phyloP scores from a whole-genome alignment of 805 yeast genomes.

The Metschnikowia gelsemii region DNA sequence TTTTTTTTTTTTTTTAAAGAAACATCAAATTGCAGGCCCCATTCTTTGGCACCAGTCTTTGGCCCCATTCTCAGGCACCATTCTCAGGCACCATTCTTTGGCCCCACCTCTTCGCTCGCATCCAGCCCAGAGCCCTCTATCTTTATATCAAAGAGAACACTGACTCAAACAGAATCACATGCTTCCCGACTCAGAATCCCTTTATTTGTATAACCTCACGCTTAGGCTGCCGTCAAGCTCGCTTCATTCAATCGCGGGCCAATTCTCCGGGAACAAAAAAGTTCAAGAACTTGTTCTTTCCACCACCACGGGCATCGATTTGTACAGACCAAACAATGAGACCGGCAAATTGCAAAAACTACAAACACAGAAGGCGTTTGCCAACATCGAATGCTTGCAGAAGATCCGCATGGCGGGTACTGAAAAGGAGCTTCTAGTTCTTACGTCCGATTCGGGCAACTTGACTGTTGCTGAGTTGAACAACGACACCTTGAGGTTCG shows the following conservation, averaged over 20 bases:
- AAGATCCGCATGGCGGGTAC: slow-evolving; percentile 55
- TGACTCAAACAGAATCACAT: slow-evolving; percentile 1
- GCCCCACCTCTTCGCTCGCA: slow-evolving; percentile 1
- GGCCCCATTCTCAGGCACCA: too few relatives aligned
- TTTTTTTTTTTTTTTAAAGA: too few relatives aligned
- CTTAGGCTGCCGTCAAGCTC: slow-evolving; percentile 59
- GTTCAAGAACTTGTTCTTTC: slow-evolving; percentile 64
- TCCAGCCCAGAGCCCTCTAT: neutral
- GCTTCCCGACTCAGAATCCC: slow-evolving; percentile 16
- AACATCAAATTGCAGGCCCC: too few relatives aligned
- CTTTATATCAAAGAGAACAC: neutral
- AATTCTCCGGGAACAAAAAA: slow-evolving; percentile 53
- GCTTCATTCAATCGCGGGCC: slow-evolving; percentile 60
- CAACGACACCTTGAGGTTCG: slow-evolving; percentile 35
- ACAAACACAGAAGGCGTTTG: slow-evolving; percentile 50
- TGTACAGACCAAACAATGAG: slow-evolving; percentile 51
- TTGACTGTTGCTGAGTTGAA: slow-evolving; percentile 53
- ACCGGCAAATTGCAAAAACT: slow-evolving; percentile 54
- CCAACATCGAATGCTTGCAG: slow-evolving; percentile 53
- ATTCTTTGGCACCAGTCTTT: neutral
- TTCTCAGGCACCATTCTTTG: neutral
- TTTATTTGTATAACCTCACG: slow-evolving; percentile 68
- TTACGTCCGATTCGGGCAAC: slow-evolving; percentile 81
- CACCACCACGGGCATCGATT: slow-evolving; percentile 52
- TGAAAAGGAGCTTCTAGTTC: slow-evolving; percentile 54